Conservation (phyloP, 305 asterid genomes). For the Vinca major region DNA sequence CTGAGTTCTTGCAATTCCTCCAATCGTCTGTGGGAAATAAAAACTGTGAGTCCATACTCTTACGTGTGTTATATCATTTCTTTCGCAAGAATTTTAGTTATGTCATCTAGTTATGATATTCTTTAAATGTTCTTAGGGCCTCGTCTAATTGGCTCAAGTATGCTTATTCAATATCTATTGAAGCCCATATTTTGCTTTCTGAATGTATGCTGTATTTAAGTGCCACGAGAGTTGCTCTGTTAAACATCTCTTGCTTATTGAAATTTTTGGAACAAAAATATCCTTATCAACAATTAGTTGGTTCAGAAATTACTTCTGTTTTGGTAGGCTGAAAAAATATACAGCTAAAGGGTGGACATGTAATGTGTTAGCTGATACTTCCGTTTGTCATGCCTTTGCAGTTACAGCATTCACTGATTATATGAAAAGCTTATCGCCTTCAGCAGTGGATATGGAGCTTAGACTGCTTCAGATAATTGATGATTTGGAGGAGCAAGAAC, state of each 20-base stretch:
- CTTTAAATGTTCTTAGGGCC: not conserved
- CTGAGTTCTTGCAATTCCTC: conserved; percentile 60
- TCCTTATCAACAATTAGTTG: not conserved
- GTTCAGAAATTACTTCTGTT: not conserved
- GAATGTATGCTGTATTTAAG: not conserved
- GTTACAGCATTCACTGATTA: conserved; percentile 69
- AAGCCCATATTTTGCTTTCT: not conserved
- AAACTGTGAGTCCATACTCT: conserved; percentile 46
- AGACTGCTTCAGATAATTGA: conserved; percentile 86
- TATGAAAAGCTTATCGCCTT: conserved; percentile 66
- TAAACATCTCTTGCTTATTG: not conserved
- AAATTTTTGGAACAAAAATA: not conserved
- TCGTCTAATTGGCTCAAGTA: not conserved
- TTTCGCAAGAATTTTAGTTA: not conserved
- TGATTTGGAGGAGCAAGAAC: conserved; percentile 45
- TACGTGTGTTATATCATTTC: conserved; percentile 4
- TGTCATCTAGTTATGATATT: not conserved
- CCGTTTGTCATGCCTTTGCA: conserved; percentile 34
- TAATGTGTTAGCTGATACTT: not conserved
- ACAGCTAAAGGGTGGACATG: not conserved
- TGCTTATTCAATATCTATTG: not conserved
- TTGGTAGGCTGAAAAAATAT: not conserved
- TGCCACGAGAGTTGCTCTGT: not conserved
- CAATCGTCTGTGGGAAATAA: conserved; percentile 37
- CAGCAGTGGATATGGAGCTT: conserved; percentile 77